Percentiles rank a stretch among this genome's conserved stretches.
Evolutionary conservation across 1,284 basidiomycete genomes (phyloP).

Genomic region (Calocybe gambosa): DNA sequence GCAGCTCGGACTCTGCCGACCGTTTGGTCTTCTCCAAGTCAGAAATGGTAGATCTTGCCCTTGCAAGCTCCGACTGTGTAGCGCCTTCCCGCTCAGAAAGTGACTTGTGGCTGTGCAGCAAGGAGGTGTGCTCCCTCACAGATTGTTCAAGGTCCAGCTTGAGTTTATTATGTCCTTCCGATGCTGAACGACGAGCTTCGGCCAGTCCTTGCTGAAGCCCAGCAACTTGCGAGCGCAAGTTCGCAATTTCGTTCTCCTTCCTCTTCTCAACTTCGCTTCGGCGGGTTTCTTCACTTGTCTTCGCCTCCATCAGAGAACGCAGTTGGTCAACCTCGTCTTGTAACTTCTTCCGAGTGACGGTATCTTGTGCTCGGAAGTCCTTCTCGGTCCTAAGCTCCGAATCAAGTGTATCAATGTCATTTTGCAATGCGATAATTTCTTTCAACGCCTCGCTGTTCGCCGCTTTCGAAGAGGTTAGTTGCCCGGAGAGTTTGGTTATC

Average conservation of each 20-base stretch:
- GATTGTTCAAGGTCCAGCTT: constrained; percentile 63
- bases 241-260: constrained; percentile 77
- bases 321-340: constrained; percentile 86
- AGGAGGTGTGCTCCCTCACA: constrained; percentile 47
- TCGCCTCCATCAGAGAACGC: constrained; percentile 75
- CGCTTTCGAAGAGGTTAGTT: constrained; percentile 46
- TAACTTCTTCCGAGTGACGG: constrained; percentile 51
- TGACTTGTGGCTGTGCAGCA: constrained; percentile 56
- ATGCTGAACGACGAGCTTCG: constrained; percentile 48
- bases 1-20: constrained; percentile 70
- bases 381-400: constrained; percentile 64
- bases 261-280: constrained; percentile 82
- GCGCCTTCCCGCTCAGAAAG: constrained; percentile 54
- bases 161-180: constrained; percentile 63
- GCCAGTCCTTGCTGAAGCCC: constrained; percentile 57
- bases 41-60: constrained; percentile 47
- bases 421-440: constrained; percentile 61
- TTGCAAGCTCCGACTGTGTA: constrained; percentile 46
- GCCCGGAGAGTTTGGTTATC: constrained; percentile 51
- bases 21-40: constrained; percentile 72
- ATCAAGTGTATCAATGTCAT: constrained; percentile 62
- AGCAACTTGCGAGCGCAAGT: constrained; percentile 65
- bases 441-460: constrained; percentile 52
- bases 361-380: constrained; percentile 52
- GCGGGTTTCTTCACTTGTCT: constrained; percentile 81